phyloP scores from a whole-genome alignment of 139 green algal species.

The Zygnema cylindricum region DNA sequence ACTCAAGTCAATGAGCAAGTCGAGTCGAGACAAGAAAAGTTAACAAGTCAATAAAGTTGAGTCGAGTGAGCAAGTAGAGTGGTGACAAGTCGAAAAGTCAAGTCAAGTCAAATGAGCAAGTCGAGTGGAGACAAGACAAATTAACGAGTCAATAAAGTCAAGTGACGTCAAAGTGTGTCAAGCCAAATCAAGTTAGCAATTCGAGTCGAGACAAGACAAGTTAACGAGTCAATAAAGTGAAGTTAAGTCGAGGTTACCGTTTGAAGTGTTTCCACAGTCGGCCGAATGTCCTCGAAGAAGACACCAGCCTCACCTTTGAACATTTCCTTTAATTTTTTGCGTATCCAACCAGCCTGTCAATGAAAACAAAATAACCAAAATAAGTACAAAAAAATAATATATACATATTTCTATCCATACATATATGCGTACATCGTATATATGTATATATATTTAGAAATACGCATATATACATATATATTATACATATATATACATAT shows the following conservation, averaged over 20 bases:
- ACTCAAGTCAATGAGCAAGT: neutral
- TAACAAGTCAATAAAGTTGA: too few species aligned
- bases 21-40: neutral
- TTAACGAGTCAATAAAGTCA: neutral
- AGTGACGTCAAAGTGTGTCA: neutral
- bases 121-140: neutral
- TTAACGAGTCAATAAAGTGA: neutral
- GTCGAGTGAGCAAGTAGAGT: too few species aligned
- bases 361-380: too few species aligned
- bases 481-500: too few species aligned
- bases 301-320: neutral
- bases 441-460: too few species aligned
- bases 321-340: neutral
- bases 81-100: too few species aligned
- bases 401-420: too few species aligned
- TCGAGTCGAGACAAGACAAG: neutral
- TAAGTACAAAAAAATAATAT: too few species aligned
- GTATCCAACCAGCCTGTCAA: neutral
- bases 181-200: neutral
- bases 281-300: neutral
- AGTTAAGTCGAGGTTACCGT: constrained; percentile 7
- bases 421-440: too few species aligned
- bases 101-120: too few species aligned
- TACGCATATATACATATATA: too few species aligned
- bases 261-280: neutral